Evolutionary conservation across 176 grass and related monocot genomes (phyloP).

Genomic region (sorghum (Sorghum bicolor)): Sorghum_bicolor_NCBIv3 NC_012872.2:71689001-71689500

Average conservation of each 20-base stretch:
- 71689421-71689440: not conserved
- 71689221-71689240: slow-evolving; percentile 1
- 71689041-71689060: not conserved
- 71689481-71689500: not conserved
- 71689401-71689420: not conserved
- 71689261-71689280: not conserved
- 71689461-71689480: slow-evolving; percentile 22
- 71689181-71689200: slow-evolving; percentile 41
- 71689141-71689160: slow-evolving; percentile 78
- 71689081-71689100: not conserved
- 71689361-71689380: not conserved
- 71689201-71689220: slow-evolving; percentile 38
- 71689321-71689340: not conserved
- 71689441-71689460: not conserved
- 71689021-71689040: not conserved
- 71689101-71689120: slow-evolving; percentile 99
- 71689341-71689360: not conserved
- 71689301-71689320: not conserved
- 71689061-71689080: slow-evolving; percentile 14
- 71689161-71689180: slow-evolving; percentile 78
- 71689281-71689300: not conserved
- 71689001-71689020: not conserved
- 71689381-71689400: not conserved
- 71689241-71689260: not conserved
- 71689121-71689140: slow-evolving; percentile 88